Evolutionary conservation across 2,329 filamentous ascomycete species (phyloP).

Genomic region (Macrophomina phaseolina): DNA sequence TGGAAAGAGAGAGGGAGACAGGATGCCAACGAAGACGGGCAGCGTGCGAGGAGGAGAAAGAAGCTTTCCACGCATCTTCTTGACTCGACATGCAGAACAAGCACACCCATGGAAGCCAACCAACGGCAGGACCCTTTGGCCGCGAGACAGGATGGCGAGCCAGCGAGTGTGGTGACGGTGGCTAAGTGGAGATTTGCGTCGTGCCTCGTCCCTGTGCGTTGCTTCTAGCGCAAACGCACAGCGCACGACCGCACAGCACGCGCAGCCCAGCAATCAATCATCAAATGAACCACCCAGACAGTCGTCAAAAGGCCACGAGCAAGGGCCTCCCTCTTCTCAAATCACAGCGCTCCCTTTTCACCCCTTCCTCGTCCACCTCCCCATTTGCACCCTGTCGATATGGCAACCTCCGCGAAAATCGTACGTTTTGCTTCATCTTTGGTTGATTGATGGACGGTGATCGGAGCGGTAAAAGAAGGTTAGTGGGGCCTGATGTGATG

Average conservation of each 20-base stretch:
- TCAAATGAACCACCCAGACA: neutral
- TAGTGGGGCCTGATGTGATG: slow-evolving; percentile 13
- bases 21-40: slow-evolving; percentile 35
- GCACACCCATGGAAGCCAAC: neutral
- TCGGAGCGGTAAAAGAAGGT: slow-evolving; percentile 24
- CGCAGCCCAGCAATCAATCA: slow-evolving; percentile 4
- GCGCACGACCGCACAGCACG: neutral
- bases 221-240: neutral
- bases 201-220: neutral
- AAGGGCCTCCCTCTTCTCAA: neutral
- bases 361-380: neutral
- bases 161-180: neutral
- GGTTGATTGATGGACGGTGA: slow-evolving; percentile 4
- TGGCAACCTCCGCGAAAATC: slow-evolving; percentile 24
- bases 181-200: neutral
- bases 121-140: neutral
- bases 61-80: slow-evolving; percentile 11
- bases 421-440: slow-evolving; percentile 2
- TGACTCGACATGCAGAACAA: slow-evolving; percentile 3
- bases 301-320: slow-evolving; percentile 22
- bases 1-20: slow-evolving; percentile 34
- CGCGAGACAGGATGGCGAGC: neutral
- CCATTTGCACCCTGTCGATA: neutral
- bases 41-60: slow-evolving; percentile 36
- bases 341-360: neutral